A percentile compares a stretch with the other conserved stretches of the same genome.
Evolutionary conservation across 2,329 filamentous ascomycete species (phyloP).

Genomic region (Alternaria rosae): DNA sequence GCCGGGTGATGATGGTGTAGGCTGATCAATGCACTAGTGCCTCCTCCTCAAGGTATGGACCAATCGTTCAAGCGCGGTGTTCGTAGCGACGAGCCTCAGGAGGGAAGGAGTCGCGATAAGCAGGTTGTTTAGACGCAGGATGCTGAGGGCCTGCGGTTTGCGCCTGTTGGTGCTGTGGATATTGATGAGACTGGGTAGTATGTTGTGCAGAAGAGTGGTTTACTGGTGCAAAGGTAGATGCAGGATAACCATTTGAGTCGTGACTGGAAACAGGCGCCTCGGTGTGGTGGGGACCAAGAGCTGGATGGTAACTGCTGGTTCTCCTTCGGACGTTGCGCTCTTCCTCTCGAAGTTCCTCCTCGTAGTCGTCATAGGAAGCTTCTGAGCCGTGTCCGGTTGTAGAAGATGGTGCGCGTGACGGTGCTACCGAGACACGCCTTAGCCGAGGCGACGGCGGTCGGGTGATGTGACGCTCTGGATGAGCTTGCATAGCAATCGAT

Average conservation of each 20-base stretch:
- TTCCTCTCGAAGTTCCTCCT: slow-evolving; percentile 38
- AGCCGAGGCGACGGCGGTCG: slow-evolving; percentile 54
- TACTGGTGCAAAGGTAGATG: slow-evolving; percentile 27
- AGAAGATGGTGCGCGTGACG: slow-evolving; percentile 38
- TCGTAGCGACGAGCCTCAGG: slow-evolving; percentile 32
- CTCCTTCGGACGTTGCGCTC: slow-evolving; percentile 49
- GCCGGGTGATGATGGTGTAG: not conserved
- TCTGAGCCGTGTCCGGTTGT: slow-evolving; percentile 40
- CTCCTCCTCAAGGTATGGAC: slow-evolving; percentile 18
- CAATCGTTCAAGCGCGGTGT: slow-evolving; percentile 32
- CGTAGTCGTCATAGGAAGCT: slow-evolving; percentile 42
- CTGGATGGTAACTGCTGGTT: slow-evolving; percentile 48
- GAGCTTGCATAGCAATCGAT: slow-evolving; percentile 64
- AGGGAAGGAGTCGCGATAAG: slow-evolving; percentile 26
- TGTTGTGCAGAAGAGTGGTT: slow-evolving; percentile 22
- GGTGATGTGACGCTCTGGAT: slow-evolving; percentile 56
- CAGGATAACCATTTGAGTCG: slow-evolving; percentile 28
- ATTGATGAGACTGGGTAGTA: slow-evolving; percentile 11
- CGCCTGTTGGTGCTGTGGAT: slow-evolving; percentile 21
- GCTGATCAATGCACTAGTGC: slow-evolving; percentile 1
- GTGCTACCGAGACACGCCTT: slow-evolving; percentile 40
- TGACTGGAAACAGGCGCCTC: slow-evolving; percentile 29
- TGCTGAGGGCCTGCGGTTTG: slow-evolving; percentile 15
- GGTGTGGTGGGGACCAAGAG: slow-evolving; percentile 30
- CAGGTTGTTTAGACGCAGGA: slow-evolving; percentile 13